Conservation (phyloP, 352 stramenopile species). For the Phytophthora ramorum region DNA sequence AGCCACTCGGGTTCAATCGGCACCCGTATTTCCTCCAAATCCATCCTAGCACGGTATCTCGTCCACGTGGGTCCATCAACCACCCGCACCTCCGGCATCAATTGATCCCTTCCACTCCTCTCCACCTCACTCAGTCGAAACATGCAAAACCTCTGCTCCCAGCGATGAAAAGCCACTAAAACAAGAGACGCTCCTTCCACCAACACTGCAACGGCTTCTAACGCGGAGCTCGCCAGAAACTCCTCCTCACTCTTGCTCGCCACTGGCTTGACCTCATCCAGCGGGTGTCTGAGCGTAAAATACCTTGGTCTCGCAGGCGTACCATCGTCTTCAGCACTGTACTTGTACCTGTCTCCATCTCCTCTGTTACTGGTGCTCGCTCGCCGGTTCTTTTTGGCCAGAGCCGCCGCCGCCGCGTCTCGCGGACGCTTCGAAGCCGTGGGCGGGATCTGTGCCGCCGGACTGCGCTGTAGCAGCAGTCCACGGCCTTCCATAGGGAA, state of each 20-base stretch:
- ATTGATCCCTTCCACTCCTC: neutral
- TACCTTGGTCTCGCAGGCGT: slow-evolving; percentile 50
- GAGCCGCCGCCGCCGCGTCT: slow-evolving; percentile 36
- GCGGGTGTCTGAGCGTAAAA: slow-evolving; percentile 76
- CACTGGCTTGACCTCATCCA: slow-evolving; percentile 82
- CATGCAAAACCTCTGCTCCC: slow-evolving; percentile 57
- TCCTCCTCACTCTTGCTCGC: slow-evolving; percentile 27
- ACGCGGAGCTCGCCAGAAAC: slow-evolving; percentile 61
- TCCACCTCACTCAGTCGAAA: slow-evolving; percentile 44
- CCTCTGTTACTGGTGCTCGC: slow-evolving; percentile 48
- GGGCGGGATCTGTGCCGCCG: slow-evolving; percentile 29
- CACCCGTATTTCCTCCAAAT: slow-evolving; percentile 40
- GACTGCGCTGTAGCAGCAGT: slow-evolving; percentile 70
- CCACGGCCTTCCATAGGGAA: slow-evolving; percentile 52
- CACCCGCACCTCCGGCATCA: slow-evolving; percentile 34
- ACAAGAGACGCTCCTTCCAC: slow-evolving; percentile 27
- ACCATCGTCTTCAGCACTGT: slow-evolving; percentile 24
- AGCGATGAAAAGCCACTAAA: slow-evolving; percentile 60
- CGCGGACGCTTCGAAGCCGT: slow-evolving; percentile 39
- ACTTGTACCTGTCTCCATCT: slow-evolving; percentile 43
- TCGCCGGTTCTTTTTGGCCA: slow-evolving; percentile 38
- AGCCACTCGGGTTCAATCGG: slow-evolving; percentile 57
- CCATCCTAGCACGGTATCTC: slow-evolving; percentile 34
- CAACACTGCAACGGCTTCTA: slow-evolving; percentile 58
- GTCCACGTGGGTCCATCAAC: slow-evolving; percentile 57